These are phyloP conservation scores for Trichoderma asperellum DNA, from an alignment of 2,329 filamentous ascomycete genomes.

Conservation along the genomic window DNA sequence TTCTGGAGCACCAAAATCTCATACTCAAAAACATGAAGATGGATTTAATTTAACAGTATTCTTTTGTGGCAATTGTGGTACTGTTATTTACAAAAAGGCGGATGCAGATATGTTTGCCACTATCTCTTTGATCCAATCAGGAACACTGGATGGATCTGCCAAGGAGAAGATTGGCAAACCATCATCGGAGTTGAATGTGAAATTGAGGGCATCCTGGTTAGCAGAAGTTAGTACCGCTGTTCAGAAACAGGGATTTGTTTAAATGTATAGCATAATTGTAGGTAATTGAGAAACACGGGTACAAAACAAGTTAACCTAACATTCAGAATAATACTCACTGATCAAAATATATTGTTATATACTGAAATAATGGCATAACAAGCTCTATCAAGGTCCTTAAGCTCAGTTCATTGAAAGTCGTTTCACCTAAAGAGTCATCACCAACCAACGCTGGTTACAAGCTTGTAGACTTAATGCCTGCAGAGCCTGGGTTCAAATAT, in stretches of 20 bases:
- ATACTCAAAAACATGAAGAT: slow-evolving; percentile 22
- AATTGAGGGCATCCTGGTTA: slow-evolving; percentile 5
- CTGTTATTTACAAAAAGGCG: slow-evolving; percentile 17
- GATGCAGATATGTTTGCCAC: slow-evolving; percentile 10
- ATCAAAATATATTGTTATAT: too few relatives aligned
- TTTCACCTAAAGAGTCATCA: too few relatives aligned
- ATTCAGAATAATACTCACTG: too few relatives aligned
- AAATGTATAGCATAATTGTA: neutral
- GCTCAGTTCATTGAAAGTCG: too few relatives aligned
- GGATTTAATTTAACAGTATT: slow-evolving; percentile 16
- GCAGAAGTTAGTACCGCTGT: neutral
- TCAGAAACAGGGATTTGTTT: slow-evolving; percentile 23
- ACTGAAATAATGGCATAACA: too few relatives aligned
- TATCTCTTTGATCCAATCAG: slow-evolving; percentile 12
- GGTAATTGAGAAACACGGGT: too few relatives aligned
- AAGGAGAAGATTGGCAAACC: neutral
- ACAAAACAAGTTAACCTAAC: neutral
- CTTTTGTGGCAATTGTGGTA: slow-evolving; percentile 16
- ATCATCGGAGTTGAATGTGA: slow-evolving; percentile 19
- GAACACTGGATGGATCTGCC: neutral
- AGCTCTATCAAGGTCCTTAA: too few relatives aligned
- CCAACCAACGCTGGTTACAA: too few relatives aligned
- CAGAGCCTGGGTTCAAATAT: too few relatives aligned
- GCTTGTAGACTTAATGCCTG: too few relatives aligned
- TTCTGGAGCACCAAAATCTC: slow-evolving; percentile 14